phyloP scores from a whole-genome alignment of 495 filamentous ascomycete genomes.

The Pyronema domesticum region DNA sequence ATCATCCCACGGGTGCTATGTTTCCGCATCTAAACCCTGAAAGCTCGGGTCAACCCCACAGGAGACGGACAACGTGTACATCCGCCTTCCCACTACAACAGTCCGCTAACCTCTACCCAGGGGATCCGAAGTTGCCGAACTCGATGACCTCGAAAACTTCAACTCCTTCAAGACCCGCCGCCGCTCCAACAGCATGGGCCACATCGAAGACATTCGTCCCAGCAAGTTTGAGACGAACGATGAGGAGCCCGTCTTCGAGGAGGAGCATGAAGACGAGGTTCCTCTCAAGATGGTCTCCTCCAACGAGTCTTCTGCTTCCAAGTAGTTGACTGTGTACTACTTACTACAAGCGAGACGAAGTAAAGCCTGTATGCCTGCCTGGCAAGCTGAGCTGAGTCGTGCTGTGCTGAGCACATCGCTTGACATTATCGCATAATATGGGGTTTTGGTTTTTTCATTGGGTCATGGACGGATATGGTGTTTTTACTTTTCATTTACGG shows the following conservation, averaged over 20 bases:
- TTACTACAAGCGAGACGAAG: too few relatives aligned
- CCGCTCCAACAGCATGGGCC: conserved; percentile 72
- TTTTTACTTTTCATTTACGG: background rate
- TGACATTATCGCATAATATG: too few relatives aligned
- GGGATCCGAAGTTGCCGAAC: conserved; percentile 69
- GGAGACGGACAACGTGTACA: too few relatives aligned
- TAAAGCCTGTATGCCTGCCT: too few relatives aligned
- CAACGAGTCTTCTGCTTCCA: background rate
- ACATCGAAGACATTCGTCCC: conserved; percentile 46
- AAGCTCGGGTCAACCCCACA: background rate
- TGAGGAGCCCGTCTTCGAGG: conserved; percentile 74
- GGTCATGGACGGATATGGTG: background rate
- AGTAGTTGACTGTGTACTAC: too few relatives aligned
- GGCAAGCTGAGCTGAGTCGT: too few relatives aligned
- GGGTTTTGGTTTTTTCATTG: background rate
- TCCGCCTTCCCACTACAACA: background rate
- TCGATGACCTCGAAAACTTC: conserved; percentile 53
- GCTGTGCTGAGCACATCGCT: too few relatives aligned
- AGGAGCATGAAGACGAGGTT: conserved; percentile 33
- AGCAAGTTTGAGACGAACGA: conserved; percentile 83
- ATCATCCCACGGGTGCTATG: background rate
- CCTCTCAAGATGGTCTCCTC: background rate
- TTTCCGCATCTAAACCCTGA: background rate
- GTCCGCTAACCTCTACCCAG: conserved; percentile 21
- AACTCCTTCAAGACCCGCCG: conserved; percentile 73